These are phyloP conservation scores for Ploettnerulaceae sp. DNA, from an alignment of 2,329 filamentous ascomycete genomes.

Conservation along the genomic window DNA sequence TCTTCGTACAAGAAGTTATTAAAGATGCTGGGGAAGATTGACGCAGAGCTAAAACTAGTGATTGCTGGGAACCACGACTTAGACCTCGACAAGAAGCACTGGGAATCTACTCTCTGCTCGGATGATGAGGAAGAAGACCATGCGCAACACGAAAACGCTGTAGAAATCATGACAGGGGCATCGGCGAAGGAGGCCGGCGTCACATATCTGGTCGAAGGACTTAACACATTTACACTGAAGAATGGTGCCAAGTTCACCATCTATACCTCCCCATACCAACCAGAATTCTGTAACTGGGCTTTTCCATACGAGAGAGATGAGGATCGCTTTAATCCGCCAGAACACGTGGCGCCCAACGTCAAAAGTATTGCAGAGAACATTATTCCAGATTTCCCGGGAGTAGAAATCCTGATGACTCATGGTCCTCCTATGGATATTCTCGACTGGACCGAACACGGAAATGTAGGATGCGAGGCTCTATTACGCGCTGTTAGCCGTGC, in stretches of 20 bases:
- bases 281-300: conserved; percentile 31
- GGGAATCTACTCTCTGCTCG: conserved; percentile 1
- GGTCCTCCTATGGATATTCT: conserved; percentile 50
- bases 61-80: conserved; percentile 61
- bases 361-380: conserved; percentile 21
- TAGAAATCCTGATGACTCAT: conserved; percentile 57
- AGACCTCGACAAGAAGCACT: conserved; percentile 42
- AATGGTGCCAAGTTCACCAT: conserved; percentile 32
- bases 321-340: conserved; percentile 29
- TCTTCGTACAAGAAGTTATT: conserved; percentile 33
- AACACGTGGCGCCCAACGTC: conserved; percentile 14
- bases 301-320: conserved; percentile 30
- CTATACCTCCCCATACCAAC: conserved; percentile 34
- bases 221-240: conserved; percentile 29
- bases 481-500: conserved; percentile 46
- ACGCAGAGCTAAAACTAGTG: conserved; percentile 54
- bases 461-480: conserved; percentile 49
- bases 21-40: conserved; percentile 33
- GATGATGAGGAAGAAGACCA: conserved; percentile 20
- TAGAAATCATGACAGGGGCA: conserved; percentile 24
- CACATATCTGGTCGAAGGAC: conserved; percentile 34
- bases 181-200: conserved; percentile 28
- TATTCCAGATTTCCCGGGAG: conserved; percentile 23
- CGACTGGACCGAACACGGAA: conserved; percentile 36
- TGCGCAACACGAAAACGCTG: conserved; percentile 15